A percentile compares a stretch with the other conserved stretches of the same genome.
These are phyloP conservation scores for Epichloe brachyelytri DNA, from an alignment of 2,329 filamentous ascomycete species.

Conservation along the genomic window DNA sequence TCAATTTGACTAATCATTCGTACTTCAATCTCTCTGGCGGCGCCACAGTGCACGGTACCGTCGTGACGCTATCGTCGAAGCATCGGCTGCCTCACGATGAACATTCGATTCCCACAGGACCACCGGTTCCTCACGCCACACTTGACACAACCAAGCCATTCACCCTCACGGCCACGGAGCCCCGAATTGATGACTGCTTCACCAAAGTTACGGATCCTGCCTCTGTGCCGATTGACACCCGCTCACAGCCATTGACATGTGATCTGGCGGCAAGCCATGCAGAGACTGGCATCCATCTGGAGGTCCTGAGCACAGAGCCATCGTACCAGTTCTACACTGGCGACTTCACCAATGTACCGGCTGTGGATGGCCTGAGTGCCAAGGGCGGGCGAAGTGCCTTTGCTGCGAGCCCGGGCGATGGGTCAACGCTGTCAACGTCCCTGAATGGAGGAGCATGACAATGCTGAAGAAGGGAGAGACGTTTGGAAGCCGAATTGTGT, in stretches of 20 bases:
- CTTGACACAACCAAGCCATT: conserved; percentile 57
- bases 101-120: conserved; percentile 60
- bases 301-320: conserved; percentile 84
- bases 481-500: conserved; percentile 72
- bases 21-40: conserved; percentile 53
- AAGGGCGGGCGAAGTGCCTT: conserved; percentile 57
- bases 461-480: conserved; percentile 72
- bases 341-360: conserved; percentile 67
- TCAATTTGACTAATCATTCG: conserved; percentile 94
- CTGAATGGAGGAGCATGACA: conserved; percentile 67
- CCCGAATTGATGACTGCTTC: conserved; percentile 86
- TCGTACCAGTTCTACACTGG: conserved; percentile 97
- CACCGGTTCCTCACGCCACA: conserved; percentile 50
- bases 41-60: conserved; percentile 40
- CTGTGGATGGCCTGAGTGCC: conserved; percentile 46
- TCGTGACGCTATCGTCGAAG: conserved; percentile 53
- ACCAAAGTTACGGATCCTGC: conserved; percentile 53
- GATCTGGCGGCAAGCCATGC: conserved; percentile 65
- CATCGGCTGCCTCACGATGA: conserved; percentile 62
- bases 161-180: conserved; percentile 54
- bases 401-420: conserved; percentile 88
- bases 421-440: conserved; percentile 75
- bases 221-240: conserved; percentile 53
- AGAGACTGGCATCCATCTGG: conserved; percentile 62
- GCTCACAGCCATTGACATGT: conserved; percentile 45